These are phyloP conservation scores for Phaseolus lunatus DNA, from an alignment of 306 rosid genomes.

Conservation along the genomic window DNA sequence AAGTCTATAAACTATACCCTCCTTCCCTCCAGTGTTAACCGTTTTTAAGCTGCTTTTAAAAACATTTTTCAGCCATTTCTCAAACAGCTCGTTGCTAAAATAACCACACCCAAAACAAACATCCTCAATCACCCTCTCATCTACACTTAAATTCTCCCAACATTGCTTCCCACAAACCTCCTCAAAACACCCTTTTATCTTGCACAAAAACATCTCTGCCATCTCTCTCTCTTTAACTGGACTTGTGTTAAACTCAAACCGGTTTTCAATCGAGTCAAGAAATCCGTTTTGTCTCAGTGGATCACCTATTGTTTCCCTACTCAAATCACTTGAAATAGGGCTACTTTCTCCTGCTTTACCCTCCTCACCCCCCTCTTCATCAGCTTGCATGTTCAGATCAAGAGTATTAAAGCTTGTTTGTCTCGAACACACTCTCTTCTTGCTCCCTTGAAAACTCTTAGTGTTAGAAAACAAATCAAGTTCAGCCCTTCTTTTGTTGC, in stretches of 20 bases:
- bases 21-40: constrained; percentile 66
- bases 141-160: constrained; percentile 62
- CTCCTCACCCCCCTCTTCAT: constrained; percentile 50
- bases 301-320: constrained; percentile 59
- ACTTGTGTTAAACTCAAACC: constrained; percentile 61
- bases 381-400: constrained; percentile 81
- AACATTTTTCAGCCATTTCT: constrained; percentile 75
- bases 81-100: constrained; percentile 71
- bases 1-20: constrained; percentile 67
- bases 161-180: constrained; percentile 53
- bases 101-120: constrained; percentile 58
- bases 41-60: constrained; percentile 63
- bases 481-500: constrained; percentile 67
- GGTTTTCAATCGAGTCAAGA: constrained; percentile 58
- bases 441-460: constrained; percentile 46
- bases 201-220: constrained; percentile 57
- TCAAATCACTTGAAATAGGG: constrained; percentile 68
- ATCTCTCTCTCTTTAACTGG: constrained; percentile 61
- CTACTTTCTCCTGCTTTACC: constrained; percentile 55
- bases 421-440: constrained; percentile 59
- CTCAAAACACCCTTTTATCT: constrained; percentile 59
- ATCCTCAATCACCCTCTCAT: constrained; percentile 66
- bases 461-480: constrained; percentile 57
- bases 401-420: constrained; percentile 79
- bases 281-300: constrained; percentile 54